Evolutionary conservation across 495 filamentous ascomycete genomes (phyloP), one percentile per base, ranked within the genome.

Genomic region (Aspergillus steynii): DNA sequence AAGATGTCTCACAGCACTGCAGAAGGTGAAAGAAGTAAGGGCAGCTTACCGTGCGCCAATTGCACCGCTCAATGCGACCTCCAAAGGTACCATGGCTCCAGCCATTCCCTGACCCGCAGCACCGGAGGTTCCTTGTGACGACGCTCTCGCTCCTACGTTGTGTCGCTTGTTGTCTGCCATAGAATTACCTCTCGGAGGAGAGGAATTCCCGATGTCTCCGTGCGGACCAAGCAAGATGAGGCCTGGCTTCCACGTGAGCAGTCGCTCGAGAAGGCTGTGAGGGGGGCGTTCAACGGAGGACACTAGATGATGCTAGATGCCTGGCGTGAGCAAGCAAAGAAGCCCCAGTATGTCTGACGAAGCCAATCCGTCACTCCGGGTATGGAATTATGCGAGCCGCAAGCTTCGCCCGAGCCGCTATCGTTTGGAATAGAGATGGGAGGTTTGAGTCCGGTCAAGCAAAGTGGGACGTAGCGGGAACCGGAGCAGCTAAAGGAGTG

Each of bases 101-200:
- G 79, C 72, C 71, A 75, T 78, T 61, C 69, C 71, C 58, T 70
- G 62, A 26, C 64, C 67, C 49, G 68, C 62, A 57, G 61, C 60
- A 60, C 65, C 64, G 15, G 73, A 60, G 46, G 68, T 57, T 58
- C 61, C 65, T 51, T 70, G 71, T 48, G 65, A 59, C 58, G 76
- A 70, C 48, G 67, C 65, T 69, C 77, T 84, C 32, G 67, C 72
- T 65, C 71, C 73, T 27, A 70, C 68, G 63, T 69, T 73, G 63
- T 82, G 80, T 59, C 80, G 79, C 65, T 83, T 81, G 56, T 66
- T 75, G 62, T 83, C 80, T 61, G 72, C 74, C 77, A 79, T 77
- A 62, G 45, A 68, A 68, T 62, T 29, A 50, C 47, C 32, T 45
- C 52, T 56, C 51, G 25, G 26, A 51, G 52, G 32, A 8, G 50